These are phyloP conservation scores for Phytophthora parvispora DNA, from an alignment of 352 stramenopile genomes.

Conservation along the genomic window DNA sequence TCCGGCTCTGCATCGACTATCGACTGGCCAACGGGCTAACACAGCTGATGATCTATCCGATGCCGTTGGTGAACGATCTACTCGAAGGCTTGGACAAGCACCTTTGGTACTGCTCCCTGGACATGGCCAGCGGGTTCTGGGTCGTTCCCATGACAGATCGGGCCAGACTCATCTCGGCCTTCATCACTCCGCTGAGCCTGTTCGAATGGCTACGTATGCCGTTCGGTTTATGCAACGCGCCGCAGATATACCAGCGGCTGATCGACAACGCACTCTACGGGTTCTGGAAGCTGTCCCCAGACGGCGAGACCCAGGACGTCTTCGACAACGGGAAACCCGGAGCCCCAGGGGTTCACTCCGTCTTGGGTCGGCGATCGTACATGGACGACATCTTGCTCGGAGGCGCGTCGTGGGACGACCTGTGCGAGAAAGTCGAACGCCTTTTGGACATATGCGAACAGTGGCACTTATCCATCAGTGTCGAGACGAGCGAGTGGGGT, in stretches of 20 bases:
- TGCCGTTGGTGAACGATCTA: constrained; percentile 22
- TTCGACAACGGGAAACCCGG: background rate
- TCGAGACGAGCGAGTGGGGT: constrained; percentile 26
- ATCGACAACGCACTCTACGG: constrained; percentile 36
- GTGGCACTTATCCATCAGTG: constrained; percentile 29
- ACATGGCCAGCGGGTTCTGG: constrained; percentile 36
- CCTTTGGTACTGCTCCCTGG: constrained; percentile 27
- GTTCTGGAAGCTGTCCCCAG: background rate
- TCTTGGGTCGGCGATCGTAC: constrained; percentile 23
- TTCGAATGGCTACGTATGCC: constrained; percentile 38
- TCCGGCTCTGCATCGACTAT: constrained; percentile 31
- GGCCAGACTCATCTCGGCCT: constrained; percentile 21
- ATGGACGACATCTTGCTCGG: constrained; percentile 38
- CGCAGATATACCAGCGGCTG: constrained; percentile 37
- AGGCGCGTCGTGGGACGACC: constrained; percentile 2
- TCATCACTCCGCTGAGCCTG: constrained; percentile 27
- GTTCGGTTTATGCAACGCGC: constrained; percentile 30
- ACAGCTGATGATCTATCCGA: constrained; percentile 10
- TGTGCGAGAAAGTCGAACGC: constrained; percentile 10
- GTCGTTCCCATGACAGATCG: constrained; percentile 26
- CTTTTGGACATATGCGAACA: constrained; percentile 17
- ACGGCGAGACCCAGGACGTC: background rate
- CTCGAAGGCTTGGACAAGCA: constrained; percentile 17
- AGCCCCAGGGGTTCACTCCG: background rate
- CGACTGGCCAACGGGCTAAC: constrained; percentile 11